Evolutionary conservation across 768 basidiomycete species (phyloP), one percentile per base, ranked within the genome.

Genomic region (Phaeotremella fagi): DNA sequence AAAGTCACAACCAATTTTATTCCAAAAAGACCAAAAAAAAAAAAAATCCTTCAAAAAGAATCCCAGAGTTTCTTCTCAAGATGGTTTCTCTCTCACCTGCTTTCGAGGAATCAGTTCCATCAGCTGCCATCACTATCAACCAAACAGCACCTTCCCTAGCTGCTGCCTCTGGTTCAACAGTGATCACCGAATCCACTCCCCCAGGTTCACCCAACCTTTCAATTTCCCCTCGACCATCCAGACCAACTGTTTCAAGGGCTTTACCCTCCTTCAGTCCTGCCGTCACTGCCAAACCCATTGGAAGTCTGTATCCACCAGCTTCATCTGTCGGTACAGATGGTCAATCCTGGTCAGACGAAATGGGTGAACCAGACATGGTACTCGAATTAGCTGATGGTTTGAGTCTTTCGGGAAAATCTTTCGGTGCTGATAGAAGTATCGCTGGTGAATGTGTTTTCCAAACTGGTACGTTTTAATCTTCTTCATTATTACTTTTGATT

Each of bases 361-460:
- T 72, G 57, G 72, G 61, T 18, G 61, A 70, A 51, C 61, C 66
- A n/a, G 70, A 75, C 57, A 73, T 73, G 74, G 83, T 97, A 43
- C 79, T 99, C 54, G 90, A 98, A 76, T 80, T 99, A 56, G 81
- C 81, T 44, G 94, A 98, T 76, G 94, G 92, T 2, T 82, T 88
- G 50, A 85, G 87, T 1, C 88, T 83, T 67, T 79, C 86, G 52
- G 95, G 95, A 29, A 84, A 87, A 72, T 90, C 87, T 69, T 98
- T 99, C 70, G 95, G 95, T 67, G 90, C 90, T 3, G 82, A 89
- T 64, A 92, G 90, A 77, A 91, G 88, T 70, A 80, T 94, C 27
- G 82, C 94, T 16, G 95, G 95, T 65, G 95, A 99, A 82, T 98
- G 95, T 75, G 95, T 99, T 70, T 99, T 99, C 78, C 94, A 97